phyloP scores from a whole-genome alignment of 805 yeast genomes.

The Myxozyma kluyveri region DNA sequence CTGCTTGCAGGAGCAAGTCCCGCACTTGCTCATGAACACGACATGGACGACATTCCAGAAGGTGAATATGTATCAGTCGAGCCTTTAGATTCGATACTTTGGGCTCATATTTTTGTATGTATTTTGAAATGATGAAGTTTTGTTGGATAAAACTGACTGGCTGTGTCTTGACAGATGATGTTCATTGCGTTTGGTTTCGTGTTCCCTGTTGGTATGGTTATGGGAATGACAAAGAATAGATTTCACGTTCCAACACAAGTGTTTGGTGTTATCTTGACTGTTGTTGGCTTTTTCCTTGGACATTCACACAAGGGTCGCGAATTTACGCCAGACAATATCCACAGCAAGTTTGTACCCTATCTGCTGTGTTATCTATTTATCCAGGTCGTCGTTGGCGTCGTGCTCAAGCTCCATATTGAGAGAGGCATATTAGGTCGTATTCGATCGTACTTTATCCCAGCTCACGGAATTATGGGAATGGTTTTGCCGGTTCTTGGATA shows the following conservation, averaged over 20 bases:
- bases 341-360: constrained; percentile 39
- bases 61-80: constrained; percentile 31
- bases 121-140: neutral
- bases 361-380: constrained; percentile 36
- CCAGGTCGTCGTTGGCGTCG: constrained; percentile 40
- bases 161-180: constrained; percentile 31
- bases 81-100: constrained; percentile 32
- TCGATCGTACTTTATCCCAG: constrained; percentile 33
- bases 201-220: constrained; percentile 43
- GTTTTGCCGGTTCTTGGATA: constrained; percentile 54
- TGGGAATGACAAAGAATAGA: constrained; percentile 40
- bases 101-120: constrained; percentile 37
- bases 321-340: constrained; percentile 38
- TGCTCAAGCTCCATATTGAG: constrained; percentile 41
- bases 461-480: constrained; percentile 39
- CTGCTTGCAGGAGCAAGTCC: neutral
- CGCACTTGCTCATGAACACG: constrained; percentile 30
- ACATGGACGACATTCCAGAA: constrained; percentile 30
- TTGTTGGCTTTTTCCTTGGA: constrained; percentile 42
- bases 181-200: constrained; percentile 41
- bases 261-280: constrained; percentile 38
- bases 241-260: constrained; percentile 42
- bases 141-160: neutral
- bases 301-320: constrained; percentile 42
- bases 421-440: constrained; percentile 39